These are phyloP conservation scores for Tausonia pullulans DNA, from an alignment of 1,284 basidiomycete genomes.

Conservation along the genomic window DNA sequence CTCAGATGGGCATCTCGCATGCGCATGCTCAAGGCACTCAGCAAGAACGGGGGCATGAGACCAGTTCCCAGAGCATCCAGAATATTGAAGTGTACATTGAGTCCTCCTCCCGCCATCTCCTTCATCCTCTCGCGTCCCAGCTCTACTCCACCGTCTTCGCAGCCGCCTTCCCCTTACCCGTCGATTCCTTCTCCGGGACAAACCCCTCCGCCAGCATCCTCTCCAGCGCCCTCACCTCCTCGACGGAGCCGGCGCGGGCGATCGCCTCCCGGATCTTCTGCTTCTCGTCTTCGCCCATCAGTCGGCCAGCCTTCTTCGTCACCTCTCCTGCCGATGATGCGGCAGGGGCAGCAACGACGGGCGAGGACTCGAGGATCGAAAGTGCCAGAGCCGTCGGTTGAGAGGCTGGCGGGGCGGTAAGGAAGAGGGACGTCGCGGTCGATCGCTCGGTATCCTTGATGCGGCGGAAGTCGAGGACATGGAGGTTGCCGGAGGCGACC, in stretches of 20 bases:
- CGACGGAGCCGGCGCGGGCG: constrained; percentile 76
- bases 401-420: constrained; percentile 54
- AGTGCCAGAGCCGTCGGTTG: constrained; percentile 66
- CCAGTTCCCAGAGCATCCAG: too few species aligned
- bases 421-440: constrained; percentile 59
- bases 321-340: constrained; percentile 27
- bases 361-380: constrained; percentile 55
- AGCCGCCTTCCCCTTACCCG: too few species aligned
- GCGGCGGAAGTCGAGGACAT: constrained; percentile 92
- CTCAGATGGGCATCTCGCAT: too few species aligned
- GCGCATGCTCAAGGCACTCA: too few species aligned
- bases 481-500: constrained; percentile 44
- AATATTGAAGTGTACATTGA: too few species aligned
- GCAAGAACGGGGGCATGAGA: too few species aligned
- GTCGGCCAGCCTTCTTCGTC: constrained; percentile 42
- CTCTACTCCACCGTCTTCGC: too few species aligned
- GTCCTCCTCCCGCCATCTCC: too few species aligned
- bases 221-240: constrained; percentile 79
- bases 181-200: constrained; percentile 40
- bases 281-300: constrained; percentile 88
- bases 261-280: constrained; percentile 82
- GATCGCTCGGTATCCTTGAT: constrained; percentile 84
- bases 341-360: constrained; percentile 50
- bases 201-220: constrained; percentile 78
- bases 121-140: too few species aligned